A percentile compares a stretch with the other conserved stretches of the same genome.
phyloP scores from a whole-genome alignment of 225 moss, liverwort and hornwort genomes.

The Rhytidiadelphus loreus region DNA sequence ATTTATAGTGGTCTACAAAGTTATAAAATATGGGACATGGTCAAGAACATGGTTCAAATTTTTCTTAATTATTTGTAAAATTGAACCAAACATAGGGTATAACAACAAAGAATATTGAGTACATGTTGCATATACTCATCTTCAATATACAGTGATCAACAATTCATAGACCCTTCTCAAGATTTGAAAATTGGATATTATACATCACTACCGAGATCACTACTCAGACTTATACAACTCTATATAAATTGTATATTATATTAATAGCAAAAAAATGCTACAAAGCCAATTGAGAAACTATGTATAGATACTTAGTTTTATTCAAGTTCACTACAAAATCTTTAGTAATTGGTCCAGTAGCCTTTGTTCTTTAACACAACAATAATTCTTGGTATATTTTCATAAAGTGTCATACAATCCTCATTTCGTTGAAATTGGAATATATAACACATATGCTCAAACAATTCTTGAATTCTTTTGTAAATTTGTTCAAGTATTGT shows the following conservation, averaged over 20 bases:
- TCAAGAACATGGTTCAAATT: background rate
- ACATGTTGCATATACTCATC: rapidly evolving
- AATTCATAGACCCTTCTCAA: no score
- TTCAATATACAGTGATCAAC: no score
- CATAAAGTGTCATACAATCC: background rate
- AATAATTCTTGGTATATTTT: background rate
- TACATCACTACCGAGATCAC: no score
- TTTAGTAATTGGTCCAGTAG: no score
- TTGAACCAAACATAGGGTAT: rapidly evolving
- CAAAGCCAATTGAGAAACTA: no score
- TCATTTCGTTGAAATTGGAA: background rate
- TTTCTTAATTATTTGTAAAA: background rate
- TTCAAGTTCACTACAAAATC: no score
- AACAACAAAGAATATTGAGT: no score
- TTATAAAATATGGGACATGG: background rate
- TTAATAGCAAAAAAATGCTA: no score
- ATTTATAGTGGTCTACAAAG: background rate
- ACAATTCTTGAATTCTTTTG: background rate
- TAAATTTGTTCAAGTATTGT: background rate
- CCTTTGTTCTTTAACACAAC: no score
- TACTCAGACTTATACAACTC: no score
- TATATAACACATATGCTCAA: background rate
- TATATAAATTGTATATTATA: no score
- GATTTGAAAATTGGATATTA: background rate
- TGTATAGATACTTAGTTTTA: rapidly evolving